Conservation (phyloP, 2,329 filamentous ascomycete species). For the Plectosphaerella sp. region DNA sequence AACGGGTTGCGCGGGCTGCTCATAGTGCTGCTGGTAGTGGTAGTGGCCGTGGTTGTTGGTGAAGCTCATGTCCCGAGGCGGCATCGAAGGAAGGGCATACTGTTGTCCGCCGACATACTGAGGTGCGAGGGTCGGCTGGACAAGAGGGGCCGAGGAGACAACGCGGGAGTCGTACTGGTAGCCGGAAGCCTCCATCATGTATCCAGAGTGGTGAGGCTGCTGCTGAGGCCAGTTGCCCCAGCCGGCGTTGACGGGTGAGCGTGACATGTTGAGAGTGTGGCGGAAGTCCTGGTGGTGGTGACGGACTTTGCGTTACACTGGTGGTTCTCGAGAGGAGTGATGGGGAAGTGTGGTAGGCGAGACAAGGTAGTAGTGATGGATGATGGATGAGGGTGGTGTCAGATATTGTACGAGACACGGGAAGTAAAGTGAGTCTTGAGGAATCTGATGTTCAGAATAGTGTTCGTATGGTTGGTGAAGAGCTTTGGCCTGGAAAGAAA, state of each 20-base stretch:
- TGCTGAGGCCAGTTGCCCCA: constrained; percentile 55
- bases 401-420: background rate
- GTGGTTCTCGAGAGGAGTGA: background rate
- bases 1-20: constrained; percentile 16
- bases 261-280: background rate
- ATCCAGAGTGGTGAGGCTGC: constrained; percentile 34
- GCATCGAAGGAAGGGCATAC: constrained; percentile 39
- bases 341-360: background rate
- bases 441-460: too few species aligned
- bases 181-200: constrained; percentile 42
- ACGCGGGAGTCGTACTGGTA: constrained; percentile 45
- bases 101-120: constrained; percentile 41
- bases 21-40: constrained; percentile 35
- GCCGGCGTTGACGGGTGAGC: background rate
- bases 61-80: constrained; percentile 38
- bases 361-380: background rate
- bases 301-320: background rate
- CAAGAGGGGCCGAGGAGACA: constrained; percentile 30
- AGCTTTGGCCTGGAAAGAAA: background rate
- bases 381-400: background rate
- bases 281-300: background rate
- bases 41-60: constrained; percentile 35
- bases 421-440: too few species aligned
- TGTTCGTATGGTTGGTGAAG: background rate
- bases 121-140: constrained; percentile 37